These are phyloP conservation scores for Colletotrichum echinochloae DNA, from an alignment of 2,329 filamentous ascomycete species.

Conservation along the genomic window DNA sequence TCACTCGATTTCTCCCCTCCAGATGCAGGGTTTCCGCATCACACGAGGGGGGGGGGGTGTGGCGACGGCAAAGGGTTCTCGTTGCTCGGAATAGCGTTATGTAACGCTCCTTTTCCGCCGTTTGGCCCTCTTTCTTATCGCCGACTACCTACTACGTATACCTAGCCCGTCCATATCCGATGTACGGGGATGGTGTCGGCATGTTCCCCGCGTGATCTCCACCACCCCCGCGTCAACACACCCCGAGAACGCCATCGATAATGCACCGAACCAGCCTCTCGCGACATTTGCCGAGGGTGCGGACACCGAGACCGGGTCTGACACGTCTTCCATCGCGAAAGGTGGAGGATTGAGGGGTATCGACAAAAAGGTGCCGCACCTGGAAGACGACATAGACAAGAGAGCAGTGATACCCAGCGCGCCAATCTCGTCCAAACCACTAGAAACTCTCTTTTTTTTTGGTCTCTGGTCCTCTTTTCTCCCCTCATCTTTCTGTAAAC, in stretches of 20 bases:
- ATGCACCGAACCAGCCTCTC: constrained; percentile 20
- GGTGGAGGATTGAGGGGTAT: constrained; percentile 27
- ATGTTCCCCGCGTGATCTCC: constrained; percentile 33
- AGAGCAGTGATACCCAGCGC: constrained; percentile 21
- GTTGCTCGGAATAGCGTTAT: constrained; percentile 26
- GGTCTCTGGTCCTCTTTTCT: too few species aligned
- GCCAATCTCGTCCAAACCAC: not conserved
- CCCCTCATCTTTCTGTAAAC: not conserved
- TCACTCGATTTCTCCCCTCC: constrained; percentile 4
- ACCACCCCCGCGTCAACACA: constrained; percentile 35
- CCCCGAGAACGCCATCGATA: constrained; percentile 36
- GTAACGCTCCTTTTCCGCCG: constrained; percentile 36
- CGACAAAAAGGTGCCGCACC: constrained; percentile 1
- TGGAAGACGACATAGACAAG: too few species aligned
- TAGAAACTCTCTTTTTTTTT: not conserved
- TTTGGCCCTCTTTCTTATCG: not conserved
- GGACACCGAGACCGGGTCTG: constrained; percentile 35
- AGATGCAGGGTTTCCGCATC: constrained; percentile 33
- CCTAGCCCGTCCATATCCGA: not conserved
- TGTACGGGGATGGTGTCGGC: constrained; percentile 19
- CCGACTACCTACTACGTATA: too few species aligned
- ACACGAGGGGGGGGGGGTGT: not conserved
- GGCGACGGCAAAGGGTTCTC: not conserved
- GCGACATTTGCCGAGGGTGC: constrained; percentile 29
- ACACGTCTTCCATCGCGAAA: constrained; percentile 21